Percentiles rank a stretch among this genome's conserved stretches.
These are phyloP conservation scores for Suillus paluster DNA, from an alignment of 768 basidiomycete genomes.

Conservation along the genomic window DNA sequence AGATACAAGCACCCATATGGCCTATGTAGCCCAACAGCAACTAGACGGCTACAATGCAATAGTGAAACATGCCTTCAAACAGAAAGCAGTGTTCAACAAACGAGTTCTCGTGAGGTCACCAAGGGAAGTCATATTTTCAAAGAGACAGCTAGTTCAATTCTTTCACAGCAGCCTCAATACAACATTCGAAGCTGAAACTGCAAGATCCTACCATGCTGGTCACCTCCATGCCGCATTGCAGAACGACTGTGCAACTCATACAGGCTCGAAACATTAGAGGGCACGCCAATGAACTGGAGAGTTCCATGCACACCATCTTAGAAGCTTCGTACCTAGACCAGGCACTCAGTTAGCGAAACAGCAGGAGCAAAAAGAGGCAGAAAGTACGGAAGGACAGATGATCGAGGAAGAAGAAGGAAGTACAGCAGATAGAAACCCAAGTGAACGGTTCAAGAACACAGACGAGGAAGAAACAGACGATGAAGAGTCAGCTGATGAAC, in stretches of 20 bases:
- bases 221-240: slow-evolving; percentile 25
- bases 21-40: too few species aligned
- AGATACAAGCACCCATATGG: too few species aligned
- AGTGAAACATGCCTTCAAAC: too few species aligned
- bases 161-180: slow-evolving; percentile 28
- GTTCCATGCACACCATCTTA: slow-evolving; percentile 24
- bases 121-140: slow-evolving; percentile 27
- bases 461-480: too few species aligned
- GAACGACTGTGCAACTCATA: slow-evolving; percentile 23
- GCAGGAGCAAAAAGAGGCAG: too few species aligned
- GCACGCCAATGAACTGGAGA: slow-evolving; percentile 7
- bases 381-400: too few species aligned
- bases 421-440: too few species aligned
- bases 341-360: slow-evolving; percentile 20
- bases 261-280: slow-evolving; percentile 23
- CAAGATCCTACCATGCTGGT: slow-evolving; percentile 40
- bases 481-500: too few species aligned
- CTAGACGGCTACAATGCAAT: too few species aligned
- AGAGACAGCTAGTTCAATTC: slow-evolving; percentile 37
- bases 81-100: slow-evolving; percentile 35
- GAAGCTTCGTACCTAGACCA: slow-evolving; percentile 20
- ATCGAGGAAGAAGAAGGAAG: too few species aligned
- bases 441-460: too few species aligned
- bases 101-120: slow-evolving; percentile 15
- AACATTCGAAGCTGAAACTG: slow-evolving; percentile 25